Base-by-base conservation (phyloP, 2,329 filamentous ascomycete species). In the Alternaria incomplexa region DNA sequence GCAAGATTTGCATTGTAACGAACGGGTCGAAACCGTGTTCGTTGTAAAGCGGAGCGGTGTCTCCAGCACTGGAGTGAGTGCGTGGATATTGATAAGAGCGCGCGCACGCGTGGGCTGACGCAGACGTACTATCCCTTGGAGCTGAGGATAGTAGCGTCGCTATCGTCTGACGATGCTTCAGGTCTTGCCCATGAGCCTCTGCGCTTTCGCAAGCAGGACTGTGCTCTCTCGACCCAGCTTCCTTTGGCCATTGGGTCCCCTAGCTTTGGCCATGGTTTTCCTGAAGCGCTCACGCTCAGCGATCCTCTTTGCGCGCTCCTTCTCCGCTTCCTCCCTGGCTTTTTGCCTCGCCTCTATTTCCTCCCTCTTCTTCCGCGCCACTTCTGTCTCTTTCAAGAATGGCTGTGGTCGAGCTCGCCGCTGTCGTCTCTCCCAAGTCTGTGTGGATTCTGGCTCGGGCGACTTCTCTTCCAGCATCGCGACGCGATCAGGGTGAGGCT, bases 191-290 rank as follows among this genome's bases (percentile, higher is more conserved):
- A 96, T 87, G 79, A 96, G 83, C 76, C 85, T 89, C 84, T 90
- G 90, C 32, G 95, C 90, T 81, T 90, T 92, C 73, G 93, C 91
- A 59, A 97, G 82, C 71, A 97, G 73, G 40, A 95, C 85, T 32
- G 86, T 86, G 72, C 93, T 94, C 83, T 97, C 93, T 64, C 92
- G 86, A 2, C 93, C 93, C 51, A 97, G 79, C 81, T 93, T 94
- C 79, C 91, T 87, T 81, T 91, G 90, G 11, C 92, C 92, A 77
- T 91, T 87, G 71, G 84, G 78, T 12, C 88, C 88, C 70, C 83
- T 83, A 7, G 88, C 88, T 75, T 87, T 88, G 0, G 85, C 82
- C 87, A 91, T 90, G 1, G 85, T 85, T 70, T 85, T 85, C 48
- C 90, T 84, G 55, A 94, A 93, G 77, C 90, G 91, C 67, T 91